Base-by-base conservation (phyloP, 1,284 basidiomycete species). In the Amylostereum chailletii region DNA sequence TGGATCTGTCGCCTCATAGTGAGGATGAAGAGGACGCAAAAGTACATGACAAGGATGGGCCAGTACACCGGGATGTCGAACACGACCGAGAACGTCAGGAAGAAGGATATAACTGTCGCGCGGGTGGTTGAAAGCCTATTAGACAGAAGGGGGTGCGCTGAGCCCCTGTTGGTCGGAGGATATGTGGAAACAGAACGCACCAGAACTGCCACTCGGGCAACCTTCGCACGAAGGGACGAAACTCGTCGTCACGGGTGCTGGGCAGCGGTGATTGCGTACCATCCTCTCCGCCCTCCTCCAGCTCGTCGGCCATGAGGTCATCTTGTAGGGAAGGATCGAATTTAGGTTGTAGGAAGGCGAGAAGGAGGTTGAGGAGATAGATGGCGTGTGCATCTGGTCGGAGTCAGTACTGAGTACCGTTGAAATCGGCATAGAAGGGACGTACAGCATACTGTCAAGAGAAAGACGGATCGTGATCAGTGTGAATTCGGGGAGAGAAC, bases 51-150 rank as follows among this genome's bases (percentile, higher is more conserved):
- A 44, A 96, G 78, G 67, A 98, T 96, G 8, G 94, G 94, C 93
- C 95, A 98, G 70, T 96, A 98, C 27, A 99, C 95, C 8, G 95
- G 95, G 19, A 98, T 86, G 65, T 98, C 94, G 59, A 95, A 95
- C 37, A 80, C 65, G 44, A 85, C 77, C 31, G 86, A 94, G 53
- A 85, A 70, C 3, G 94, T 91, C 65, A 86, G 86, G 48, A 86
- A 67, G 43, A 96, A 64, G 3, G 93, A 87, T 50, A 99, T 67
- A 11, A 88, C 47, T 27, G 89, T 89, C 4, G 96, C 94, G 50
- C 92, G 86, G 3, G 94, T 99, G 1, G 92, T 79, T 5, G 91
- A 92, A 48, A 96, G 77, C 94, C 90, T 93, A 65, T 64, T 34
- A 6, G 42, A 36, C 11, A 33, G 11, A 36, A 36, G 29, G 3